Evolutionary conservation across 2,329 filamentous ascomycete genomes (phyloP).

Genomic region (Grosmannia huntii): DNA sequence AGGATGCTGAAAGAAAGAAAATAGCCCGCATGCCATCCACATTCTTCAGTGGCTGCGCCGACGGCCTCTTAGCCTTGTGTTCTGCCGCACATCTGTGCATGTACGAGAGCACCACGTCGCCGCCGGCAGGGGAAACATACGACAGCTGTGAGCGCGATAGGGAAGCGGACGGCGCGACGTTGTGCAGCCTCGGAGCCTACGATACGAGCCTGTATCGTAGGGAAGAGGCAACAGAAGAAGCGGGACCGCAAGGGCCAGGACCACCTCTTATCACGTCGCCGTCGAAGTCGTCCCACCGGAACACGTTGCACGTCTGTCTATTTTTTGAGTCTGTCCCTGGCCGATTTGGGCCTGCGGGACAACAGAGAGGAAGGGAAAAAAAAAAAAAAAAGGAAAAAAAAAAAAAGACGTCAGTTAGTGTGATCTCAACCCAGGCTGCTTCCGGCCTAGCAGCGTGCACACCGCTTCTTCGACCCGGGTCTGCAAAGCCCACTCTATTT

Average conservation of each 20-base stretch:
- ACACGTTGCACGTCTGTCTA: neutral
- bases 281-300: neutral
- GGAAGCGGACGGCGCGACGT: neutral
- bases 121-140: neutral
- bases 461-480: constrained; percentile 9
- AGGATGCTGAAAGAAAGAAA: neutral
- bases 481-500: constrained; percentile 2
- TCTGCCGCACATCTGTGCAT: neutral
- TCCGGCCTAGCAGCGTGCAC: constrained; percentile 9
- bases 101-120: too few relatives aligned
- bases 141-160: neutral
- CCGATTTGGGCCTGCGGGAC: neutral
- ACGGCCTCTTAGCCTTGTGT: neutral
- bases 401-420: constrained; percentile 6
- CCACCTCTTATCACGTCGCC: neutral
- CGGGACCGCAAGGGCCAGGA: neutral
- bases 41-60: neutral
- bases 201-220: neutral
- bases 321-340: neutral
- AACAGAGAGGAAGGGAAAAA: neutral
- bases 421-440: constrained; percentile 7
- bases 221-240: neutral
- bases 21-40: neutral
- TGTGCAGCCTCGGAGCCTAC: neutral
- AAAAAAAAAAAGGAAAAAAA: neutral